A percentile compares a stretch with the other conserved stretches of the same genome.
These are phyloP conservation scores for Diaporthe citriasiana DNA, from an alignment of 2,329 filamentous ascomycete species.

Conservation along the genomic window DNA sequence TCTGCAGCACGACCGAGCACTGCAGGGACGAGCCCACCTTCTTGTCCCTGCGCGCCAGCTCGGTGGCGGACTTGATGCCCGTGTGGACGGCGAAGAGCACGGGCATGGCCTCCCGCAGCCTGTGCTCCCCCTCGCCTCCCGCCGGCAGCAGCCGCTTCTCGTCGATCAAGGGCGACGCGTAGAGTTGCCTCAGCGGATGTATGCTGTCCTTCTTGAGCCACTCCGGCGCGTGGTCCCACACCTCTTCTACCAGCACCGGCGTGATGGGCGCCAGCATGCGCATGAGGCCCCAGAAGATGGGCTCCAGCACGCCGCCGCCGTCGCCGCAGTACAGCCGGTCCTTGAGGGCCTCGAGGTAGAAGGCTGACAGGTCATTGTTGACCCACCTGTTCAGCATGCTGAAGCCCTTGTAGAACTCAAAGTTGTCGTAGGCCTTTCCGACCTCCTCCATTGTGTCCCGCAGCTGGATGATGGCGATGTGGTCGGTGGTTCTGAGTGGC, in stretches of 20 bases:
- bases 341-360: slow-evolving; percentile 94
- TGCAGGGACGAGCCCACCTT: slow-evolving; percentile 85
- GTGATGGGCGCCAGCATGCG: slow-evolving; percentile 86
- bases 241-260: slow-evolving; percentile 88
- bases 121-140: slow-evolving; percentile 55
- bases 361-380: slow-evolving; percentile 85
- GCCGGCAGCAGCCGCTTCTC: slow-evolving; percentile 53
- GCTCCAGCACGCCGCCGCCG: slow-evolving; percentile 72
- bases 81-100: slow-evolving; percentile 69
- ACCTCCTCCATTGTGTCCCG: slow-evolving; percentile 75
- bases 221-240: slow-evolving; percentile 82
- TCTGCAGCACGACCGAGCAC: slow-evolving; percentile 74
- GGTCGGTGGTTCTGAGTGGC: slow-evolving; percentile 74
- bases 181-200: slow-evolving; percentile 64
- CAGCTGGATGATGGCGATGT: slow-evolving; percentile 84
- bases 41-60: slow-evolving; percentile 79
- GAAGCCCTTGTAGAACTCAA: slow-evolving; percentile 87
- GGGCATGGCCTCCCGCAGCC: slow-evolving; percentile 59
- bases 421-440: slow-evolving; percentile 73
- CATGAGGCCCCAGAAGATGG: slow-evolving; percentile 79
- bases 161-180: slow-evolving; percentile 60
- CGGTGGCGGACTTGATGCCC: slow-evolving; percentile 82
- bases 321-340: slow-evolving; percentile 91
- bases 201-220: slow-evolving; percentile 66
- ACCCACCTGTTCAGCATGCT: slow-evolving; percentile 85